Evolutionary conservation across 495 filamentous ascomycete genomes (phyloP), one percentile per base, ranked within the genome.

Genomic region (Penicillium bovifimosum): DNA sequence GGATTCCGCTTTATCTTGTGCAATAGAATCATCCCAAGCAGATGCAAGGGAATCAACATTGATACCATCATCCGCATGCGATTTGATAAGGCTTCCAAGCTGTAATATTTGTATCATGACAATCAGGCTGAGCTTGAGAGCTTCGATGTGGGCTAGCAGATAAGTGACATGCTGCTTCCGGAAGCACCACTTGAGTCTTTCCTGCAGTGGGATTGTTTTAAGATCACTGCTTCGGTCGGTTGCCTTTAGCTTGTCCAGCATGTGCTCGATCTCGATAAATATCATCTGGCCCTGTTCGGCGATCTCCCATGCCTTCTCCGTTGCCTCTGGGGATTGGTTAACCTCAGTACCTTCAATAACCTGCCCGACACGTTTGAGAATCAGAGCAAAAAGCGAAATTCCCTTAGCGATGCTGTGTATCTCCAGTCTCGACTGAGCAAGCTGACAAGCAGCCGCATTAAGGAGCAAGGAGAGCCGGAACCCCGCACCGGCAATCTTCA

Each of bases 341-440:
- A 66, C 47, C 11, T 60, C 59, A 8, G 60, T 51, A 3, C 57
- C 59, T 32, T 74, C 58, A 20, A 76, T 53, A 10, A 56, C 64
- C 38, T 66, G 62, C 10, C 63, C 69, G 5, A 69, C 58, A 51
- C 74, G 66, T 50, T 76, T 76, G 29, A 76, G 62, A 29, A 65
- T 73, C 43, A 72, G 56, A 13, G 74, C 65, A 41, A 76, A 76
- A 14, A 75, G 66, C 4, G 73, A 68, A 29, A 76, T 67, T 13
- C 64, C 65, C 54, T 69, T 76, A n/a, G 74, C 70, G 31, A 76
- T 75, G 33, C 63, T 73, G 48, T 75, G 71, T 18, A 76, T 74
- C 33, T 76, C 72, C 14, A 69, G 55, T n/a, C 69, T 65, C 4
- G 72, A 71, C 44, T 68, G 70, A 7, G 74, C 69, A 16, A 75